A percentile compares a stretch with the other conserved stretches of the same genome.
These are phyloP conservation scores for Penicillium cinerascens DNA, from an alignment of 495 filamentous ascomycete genomes.

Conservation along the genomic window DNA sequence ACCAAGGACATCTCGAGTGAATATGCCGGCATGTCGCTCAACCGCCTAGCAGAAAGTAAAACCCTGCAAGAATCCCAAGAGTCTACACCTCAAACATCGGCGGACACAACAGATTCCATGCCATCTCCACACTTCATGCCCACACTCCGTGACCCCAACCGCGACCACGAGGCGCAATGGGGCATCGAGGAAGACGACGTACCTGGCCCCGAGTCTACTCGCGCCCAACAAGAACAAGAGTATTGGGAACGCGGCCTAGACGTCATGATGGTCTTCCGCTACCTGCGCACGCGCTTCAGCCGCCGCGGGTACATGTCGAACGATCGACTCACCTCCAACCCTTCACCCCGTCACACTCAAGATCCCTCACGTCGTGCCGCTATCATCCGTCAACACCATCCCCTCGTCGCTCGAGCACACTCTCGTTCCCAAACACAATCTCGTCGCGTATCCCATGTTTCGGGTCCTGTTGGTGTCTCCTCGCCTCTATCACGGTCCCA, in stretches of 20 bases:
- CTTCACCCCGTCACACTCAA: conserved; percentile 45
- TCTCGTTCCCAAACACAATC: conserved; percentile 46
- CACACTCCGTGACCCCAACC: conserved; percentile 37
- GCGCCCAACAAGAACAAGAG: conserved; percentile 50
- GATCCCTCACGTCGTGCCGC: conserved; percentile 75
- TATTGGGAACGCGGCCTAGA: conserved; percentile 91
- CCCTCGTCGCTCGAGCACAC: conserved; percentile 62
- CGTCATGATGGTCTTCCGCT: conserved; percentile 82
- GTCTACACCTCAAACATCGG: conserved; percentile 14
- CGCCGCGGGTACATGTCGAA: conserved; percentile 36
- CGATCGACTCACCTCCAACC: conserved; percentile 27
- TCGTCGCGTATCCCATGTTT: conserved; percentile 50
- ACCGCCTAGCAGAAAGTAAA: conserved; percentile 28
- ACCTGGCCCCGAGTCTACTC: conserved; percentile 28
- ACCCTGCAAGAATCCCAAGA: conserved; percentile 4
- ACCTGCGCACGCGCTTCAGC: conserved; percentile 72
- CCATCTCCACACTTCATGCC: conserved; percentile 44
- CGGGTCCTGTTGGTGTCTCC: conserved; percentile 42
- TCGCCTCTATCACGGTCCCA: conserved; percentile 37
- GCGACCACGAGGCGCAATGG: conserved; percentile 59
- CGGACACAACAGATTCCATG: conserved; percentile 29
- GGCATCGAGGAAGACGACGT: conserved; percentile 61
- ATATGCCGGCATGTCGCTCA: conserved; percentile 53
- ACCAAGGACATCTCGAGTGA: conserved; percentile 39
- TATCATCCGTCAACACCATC: conserved; percentile 80